These are phyloP conservation scores for Pythium insidiosum DNA, from an alignment of 352 stramenopile species.

Conservation along the genomic window DNA sequence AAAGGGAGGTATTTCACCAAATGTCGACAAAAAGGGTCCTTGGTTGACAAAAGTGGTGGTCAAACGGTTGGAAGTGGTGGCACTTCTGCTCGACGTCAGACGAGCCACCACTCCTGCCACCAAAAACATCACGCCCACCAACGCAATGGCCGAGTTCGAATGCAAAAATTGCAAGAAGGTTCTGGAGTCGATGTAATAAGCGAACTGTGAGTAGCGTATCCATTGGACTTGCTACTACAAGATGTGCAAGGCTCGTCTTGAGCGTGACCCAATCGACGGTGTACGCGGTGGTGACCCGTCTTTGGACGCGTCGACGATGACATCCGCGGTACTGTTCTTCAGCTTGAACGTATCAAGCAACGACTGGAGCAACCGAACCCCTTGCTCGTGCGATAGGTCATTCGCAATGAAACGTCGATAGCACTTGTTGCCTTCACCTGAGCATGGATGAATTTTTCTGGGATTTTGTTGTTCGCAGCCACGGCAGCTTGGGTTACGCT, in stretches of 20 bases:
- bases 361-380: conserved; percentile 39
- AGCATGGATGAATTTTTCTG: conserved; percentile 20
- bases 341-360: conserved; percentile 31
- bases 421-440: conserved; percentile 26
- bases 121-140: background rate
- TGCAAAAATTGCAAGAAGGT: background rate
- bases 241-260: background rate
- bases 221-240: background rate
- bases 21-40: background rate
- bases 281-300: background rate
- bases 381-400: conserved; percentile 27
- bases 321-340: conserved; percentile 21
- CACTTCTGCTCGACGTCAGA: background rate
- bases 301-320: conserved; percentile 22
- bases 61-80: background rate
- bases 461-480: conserved; percentile 23
- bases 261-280: background rate
- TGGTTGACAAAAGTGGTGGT: background rate
- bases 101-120: background rate
- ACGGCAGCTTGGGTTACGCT: conserved; percentile 10
- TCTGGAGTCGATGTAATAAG: background rate
- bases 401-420: conserved; percentile 26
- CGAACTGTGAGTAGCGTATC: background rate
- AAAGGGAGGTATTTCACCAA: background rate
- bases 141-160: background rate